These are phyloP conservation scores for Blastobotrys elegans DNA, from an alignment of 1,139 yeast genomes.

Conservation along the genomic window DNA sequence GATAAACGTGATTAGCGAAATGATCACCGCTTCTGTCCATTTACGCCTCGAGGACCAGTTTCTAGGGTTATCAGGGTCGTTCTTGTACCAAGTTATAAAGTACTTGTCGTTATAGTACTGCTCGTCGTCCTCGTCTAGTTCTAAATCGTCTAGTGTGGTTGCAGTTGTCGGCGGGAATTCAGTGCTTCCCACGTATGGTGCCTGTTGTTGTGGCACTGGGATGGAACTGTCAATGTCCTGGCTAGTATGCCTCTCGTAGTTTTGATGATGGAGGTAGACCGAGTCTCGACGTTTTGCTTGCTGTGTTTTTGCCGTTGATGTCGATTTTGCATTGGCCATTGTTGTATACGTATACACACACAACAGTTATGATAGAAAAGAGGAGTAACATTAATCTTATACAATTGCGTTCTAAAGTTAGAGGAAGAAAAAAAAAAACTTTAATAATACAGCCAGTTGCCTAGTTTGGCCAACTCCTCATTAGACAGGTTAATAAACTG, in stretches of 20 bases:
- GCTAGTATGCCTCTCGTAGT: neutral
- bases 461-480: neutral
- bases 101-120: neutral
- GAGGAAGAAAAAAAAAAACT: neutral
- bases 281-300: neutral
- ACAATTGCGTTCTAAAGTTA: too few relatives aligned
- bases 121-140: neutral
- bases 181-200: too few relatives aligned
- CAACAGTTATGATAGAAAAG: too few relatives aligned
- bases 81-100: neutral
- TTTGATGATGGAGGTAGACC: neutral
- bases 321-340: too few relatives aligned
- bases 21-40: slow-evolving; percentile 44
- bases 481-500: neutral
- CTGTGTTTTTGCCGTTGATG: too few relatives aligned
- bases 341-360: too few relatives aligned
- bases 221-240: neutral
- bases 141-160: neutral
- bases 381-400: too few relatives aligned
- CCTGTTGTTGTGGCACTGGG: neutral
- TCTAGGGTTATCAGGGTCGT: slow-evolving; percentile 48
- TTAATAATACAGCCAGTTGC: neutral
- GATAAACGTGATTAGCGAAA: slow-evolving; percentile 47
- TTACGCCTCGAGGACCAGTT: slow-evolving; percentile 47
- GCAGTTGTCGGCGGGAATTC: too few relatives aligned